These are phyloP conservation scores for Pneumocystis sp. DNA, from an alignment of 1,139 yeast species.

Conservation along the genomic window DNA sequence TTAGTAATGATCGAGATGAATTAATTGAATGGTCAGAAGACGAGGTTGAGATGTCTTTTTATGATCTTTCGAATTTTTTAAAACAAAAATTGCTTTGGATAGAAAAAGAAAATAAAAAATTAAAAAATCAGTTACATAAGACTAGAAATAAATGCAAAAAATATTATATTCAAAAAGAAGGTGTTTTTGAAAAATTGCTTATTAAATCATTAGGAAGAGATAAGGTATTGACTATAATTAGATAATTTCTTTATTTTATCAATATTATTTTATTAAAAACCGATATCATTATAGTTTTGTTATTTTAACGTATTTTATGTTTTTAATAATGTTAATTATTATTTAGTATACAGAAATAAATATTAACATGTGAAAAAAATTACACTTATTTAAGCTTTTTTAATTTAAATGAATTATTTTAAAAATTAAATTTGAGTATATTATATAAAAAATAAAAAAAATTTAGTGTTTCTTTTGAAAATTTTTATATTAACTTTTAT, in stretches of 20 bases:
- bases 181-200: background rate
- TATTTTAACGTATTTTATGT: background rate
- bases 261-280: background rate
- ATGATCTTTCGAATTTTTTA: background rate
- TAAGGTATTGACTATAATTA: background rate
- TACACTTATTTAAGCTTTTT: background rate
- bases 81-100: background rate
- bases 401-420: background rate
- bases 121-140: background rate
- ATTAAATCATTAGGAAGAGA: background rate
- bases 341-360: background rate
- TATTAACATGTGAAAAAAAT: background rate
- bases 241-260: background rate
- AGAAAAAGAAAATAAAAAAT: background rate
- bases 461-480: background rate
- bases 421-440: background rate
- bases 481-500: too few relatives aligned
- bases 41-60: background rate
- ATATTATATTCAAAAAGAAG: background rate
- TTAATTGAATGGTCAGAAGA: background rate
- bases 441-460: background rate
- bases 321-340: background rate
- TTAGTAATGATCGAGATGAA: background rate
- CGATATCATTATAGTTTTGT: background rate
- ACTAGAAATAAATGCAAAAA: background rate